Base-by-base conservation (phyloP, 306 rosid species). In the Quercus mongolica region DNA sequence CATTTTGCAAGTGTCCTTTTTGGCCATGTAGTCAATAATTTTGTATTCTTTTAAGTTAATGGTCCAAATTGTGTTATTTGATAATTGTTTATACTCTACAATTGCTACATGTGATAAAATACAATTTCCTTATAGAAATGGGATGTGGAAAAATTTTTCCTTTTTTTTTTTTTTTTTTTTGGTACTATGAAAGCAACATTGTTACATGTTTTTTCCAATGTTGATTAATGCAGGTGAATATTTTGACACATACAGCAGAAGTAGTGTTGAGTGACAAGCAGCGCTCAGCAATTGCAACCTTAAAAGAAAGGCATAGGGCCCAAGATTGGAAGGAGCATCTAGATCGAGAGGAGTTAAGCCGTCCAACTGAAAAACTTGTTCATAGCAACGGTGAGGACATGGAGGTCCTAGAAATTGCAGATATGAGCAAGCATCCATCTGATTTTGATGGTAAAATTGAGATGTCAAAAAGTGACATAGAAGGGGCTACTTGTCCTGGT, bases 181-280 rank as follows among this genome's bases (percentile, higher is more conserved):
- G 15, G 70, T 18, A 64, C 31, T 14, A 15, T 17, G 10, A 49
- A 33, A 19, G 56, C 11, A 26, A 26, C 33, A 71, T 26, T 11
- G 26, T 56, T 26, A 76, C 74, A n/a, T 80, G 56, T 10, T 58
- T 10, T 58, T 30, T 67, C 68, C 35, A 26, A 61, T 71, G 20
- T 64, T 76, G 64, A 71, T 79, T 56, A 74, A 28, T 74, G 71
- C 81, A 94, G 98, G 97, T 91, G 64, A 94, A 94, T 85, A 90
- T 94, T 76, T 87, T 94, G 85, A 89, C 91, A 26, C 92, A 91
- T 86, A 90, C 88, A 28, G 87, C 91, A 10, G 95, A 91, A 58
- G 92, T 91, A n/a, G 68, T 5, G 21, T 68, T 85, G 80, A 76
- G 81, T 30, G 78, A 76, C 51, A 82, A 78, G 63, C 97, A 91